Conservation (phyloP, 805 yeast genomes). For the Debaryomyces castellii region DNA sequence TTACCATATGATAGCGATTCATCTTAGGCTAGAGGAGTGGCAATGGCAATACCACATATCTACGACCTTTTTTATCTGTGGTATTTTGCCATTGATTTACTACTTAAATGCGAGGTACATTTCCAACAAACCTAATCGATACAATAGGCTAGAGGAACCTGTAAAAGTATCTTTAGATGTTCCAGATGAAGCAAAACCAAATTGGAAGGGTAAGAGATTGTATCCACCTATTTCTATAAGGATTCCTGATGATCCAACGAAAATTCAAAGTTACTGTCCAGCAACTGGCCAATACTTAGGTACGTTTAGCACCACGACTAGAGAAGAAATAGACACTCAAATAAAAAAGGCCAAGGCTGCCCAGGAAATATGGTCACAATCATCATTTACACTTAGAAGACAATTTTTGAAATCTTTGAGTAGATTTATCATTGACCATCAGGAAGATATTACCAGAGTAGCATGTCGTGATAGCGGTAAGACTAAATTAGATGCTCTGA, state of each 20-base stretch:
- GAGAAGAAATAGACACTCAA: constrained; percentile 66
- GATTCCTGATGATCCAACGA: constrained; percentile 60
- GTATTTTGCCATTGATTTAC: constrained; percentile 34
- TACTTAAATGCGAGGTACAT: constrained; percentile 36
- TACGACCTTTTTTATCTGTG: constrained; percentile 41
- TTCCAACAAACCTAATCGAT: constrained; percentile 37
- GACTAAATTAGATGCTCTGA: constrained; percentile 91
- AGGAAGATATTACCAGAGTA: constrained; percentile 81
- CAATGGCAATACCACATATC: constrained; percentile 48
- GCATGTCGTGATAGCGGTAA: constrained; percentile 98
- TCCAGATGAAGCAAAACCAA: constrained; percentile 79
- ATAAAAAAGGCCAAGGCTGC: constrained; percentile 55
- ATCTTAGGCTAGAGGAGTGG: constrained; percentile 37
- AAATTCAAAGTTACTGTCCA: constrained; percentile 87
- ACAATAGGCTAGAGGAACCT: constrained; percentile 44
- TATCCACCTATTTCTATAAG: constrained; percentile 58
- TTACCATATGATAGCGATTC: constrained; percentile 38
- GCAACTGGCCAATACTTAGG: constrained; percentile 93
- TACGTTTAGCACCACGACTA: constrained; percentile 59
- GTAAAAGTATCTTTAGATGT: constrained; percentile 52
- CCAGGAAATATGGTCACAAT: constrained; percentile 48
- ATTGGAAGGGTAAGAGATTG: constrained; percentile 87
- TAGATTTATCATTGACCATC: constrained; percentile 74
- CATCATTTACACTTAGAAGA: constrained; percentile 66
- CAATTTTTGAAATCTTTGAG: constrained; percentile 69